Evolutionary conservation across 2,329 filamentous ascomycete species (phyloP), one percentile per base, ranked within the genome.

Genomic region (Fusarium tupiense): DNA sequence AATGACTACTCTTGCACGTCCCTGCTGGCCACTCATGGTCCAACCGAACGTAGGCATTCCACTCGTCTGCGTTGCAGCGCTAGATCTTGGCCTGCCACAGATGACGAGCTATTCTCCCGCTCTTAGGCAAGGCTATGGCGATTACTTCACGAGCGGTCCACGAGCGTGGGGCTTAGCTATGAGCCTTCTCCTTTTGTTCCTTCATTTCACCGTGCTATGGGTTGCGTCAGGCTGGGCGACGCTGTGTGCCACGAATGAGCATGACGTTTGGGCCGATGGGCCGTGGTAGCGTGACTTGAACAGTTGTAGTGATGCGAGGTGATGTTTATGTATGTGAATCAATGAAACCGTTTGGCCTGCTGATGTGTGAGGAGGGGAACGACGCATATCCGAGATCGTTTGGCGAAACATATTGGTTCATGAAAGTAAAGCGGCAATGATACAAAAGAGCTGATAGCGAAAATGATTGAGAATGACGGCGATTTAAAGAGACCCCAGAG

Each of bases 1-100:
- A 81, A 83, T 95, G 14, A 83, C 88, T 19, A 90, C 90, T 0
- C 82, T 96, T 16, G 86, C 88, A 6, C 86, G 88, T 53, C 89
- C 92, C 2, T 98, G 95, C 81, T 90, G 90, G 80, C 94, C 94
- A 0, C 91, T 91, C 65, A 90, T 91, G 49, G 86, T 90, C n/a
- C 91, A 88, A 50, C 85, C 90, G 12, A 88, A 88, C 81, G 83
- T 95, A 9, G 86, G 90, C 9, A 91, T 92, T 74, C 90, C 92
- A 7, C 84, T 97, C 5, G 83, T 97, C 9, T 82, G 88, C 8
- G 81, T 96, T 13, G 94, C 94, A 14, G 90, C 88, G 3, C 76
- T 94, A 19, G 94, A 95, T 64, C 80, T 91, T n/a, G 86, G 83
- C 29, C 74, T 87, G 40, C 82, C 85, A 8, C 76, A 47, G 49